These are phyloP conservation scores for Talaromyces sp. DNA, from an alignment of 2,329 filamentous ascomycete species.

Conservation along the genomic window DNA sequence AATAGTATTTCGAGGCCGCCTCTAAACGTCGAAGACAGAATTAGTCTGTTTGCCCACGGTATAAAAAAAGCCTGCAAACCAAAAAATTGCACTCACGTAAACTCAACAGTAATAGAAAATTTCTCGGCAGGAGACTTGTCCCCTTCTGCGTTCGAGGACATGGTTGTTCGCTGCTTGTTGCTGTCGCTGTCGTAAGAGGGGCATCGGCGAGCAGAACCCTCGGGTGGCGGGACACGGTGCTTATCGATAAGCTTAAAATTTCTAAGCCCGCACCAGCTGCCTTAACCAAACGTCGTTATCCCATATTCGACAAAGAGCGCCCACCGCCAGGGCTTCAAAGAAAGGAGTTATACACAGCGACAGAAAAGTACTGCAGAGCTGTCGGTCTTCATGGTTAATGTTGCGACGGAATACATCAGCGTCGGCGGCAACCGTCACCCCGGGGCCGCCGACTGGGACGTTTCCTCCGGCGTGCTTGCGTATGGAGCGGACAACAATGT, in stretches of 20 bases:
- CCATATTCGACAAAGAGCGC: neutral
- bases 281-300: neutral
- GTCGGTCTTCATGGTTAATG: conserved; percentile 29
- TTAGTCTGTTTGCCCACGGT: neutral
- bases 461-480: conserved; percentile 63
- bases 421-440: conserved; percentile 88
- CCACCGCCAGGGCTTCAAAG: neutral
- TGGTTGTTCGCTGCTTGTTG: conserved; percentile 1
- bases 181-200: neutral
- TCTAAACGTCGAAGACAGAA: conserved; percentile 40
- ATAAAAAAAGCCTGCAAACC: neutral
- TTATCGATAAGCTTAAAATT: conserved; percentile 36
- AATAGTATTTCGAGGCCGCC: conserved; percentile 95
- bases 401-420: conserved; percentile 54
- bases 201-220: neutral
- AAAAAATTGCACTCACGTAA: conserved; percentile 49
- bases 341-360: neutral
- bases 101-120: conserved; percentile 65
- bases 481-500: conserved; percentile 88
- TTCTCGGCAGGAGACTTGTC: conserved; percentile 14
- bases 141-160: conserved; percentile 6
- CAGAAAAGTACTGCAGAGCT: neutral
- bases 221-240: conserved; percentile 11
- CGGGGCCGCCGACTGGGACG: conserved; percentile 82
- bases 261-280: neutral